Evolutionary conservation across 331 rosid genomes (phyloP), one percentile per base, ranked within the genome.

Genomic region (Saraca asoca): DNA sequence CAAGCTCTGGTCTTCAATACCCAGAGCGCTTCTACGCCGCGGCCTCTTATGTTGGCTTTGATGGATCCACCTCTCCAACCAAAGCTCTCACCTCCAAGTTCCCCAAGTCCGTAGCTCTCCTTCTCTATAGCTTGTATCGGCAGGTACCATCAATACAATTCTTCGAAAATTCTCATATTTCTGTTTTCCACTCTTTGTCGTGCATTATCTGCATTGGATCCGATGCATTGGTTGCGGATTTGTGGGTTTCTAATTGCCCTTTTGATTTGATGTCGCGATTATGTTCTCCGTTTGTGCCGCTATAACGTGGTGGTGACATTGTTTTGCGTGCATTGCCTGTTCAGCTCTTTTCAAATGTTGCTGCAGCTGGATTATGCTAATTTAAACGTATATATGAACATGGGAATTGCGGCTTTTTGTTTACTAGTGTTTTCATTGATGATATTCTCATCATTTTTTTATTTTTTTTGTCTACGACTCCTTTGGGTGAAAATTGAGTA

Each of bases 21-120:
- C 98, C 98, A 39, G 95, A 92, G 61, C 85, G 96, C 49, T 92
- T 92, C 84, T 85, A 80, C 88, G 92, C 95, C 41, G 98, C 96
- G 54, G 91, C 96, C 33, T 79, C 96, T 5, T 92, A 84, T 68
- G 98, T 81, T 5, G 98, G 96, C 2, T 89, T 92, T 33, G 96
- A 92, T 64, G 95, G 93, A 82, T 82, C 98, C 35, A 84, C 71
- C 54, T 89, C 98, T 56, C 82, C 96, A 15, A 85, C 92, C 53
- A 83, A 89, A 82, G 78, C 92, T 46, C 77, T 91, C 55, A 85
- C 95, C 74, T 79, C 96, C 55, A 89, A 79, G 74, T 92, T 92
- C 91, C 76, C 87, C 14, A 77, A 89, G 11, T 95, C 90, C 48
- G 72, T 93, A 43, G 95, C 98, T 81, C 86, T 90, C 71, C 81